phyloP scores from a whole-genome alignment of 2,329 filamentous ascomycete species.

The Lachnellula subtilissima region DNA sequence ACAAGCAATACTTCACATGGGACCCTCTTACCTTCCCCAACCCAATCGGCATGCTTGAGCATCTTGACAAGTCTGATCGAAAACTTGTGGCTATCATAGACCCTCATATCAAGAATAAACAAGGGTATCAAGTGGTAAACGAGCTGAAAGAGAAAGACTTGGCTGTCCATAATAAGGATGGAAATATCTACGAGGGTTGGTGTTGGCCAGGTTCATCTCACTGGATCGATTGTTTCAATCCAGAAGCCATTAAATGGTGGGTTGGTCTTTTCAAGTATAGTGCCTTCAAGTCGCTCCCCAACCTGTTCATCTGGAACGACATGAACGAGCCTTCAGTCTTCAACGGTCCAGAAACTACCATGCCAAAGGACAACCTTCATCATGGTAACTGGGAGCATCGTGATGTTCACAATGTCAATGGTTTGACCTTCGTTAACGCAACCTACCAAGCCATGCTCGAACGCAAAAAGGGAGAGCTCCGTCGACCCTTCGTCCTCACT shows the following conservation, averaged over 20 bases:
- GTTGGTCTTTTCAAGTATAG: constrained; percentile 80
- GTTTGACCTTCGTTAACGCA: constrained; percentile 91
- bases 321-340: constrained; percentile 99
- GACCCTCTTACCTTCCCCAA: constrained; percentile 84
- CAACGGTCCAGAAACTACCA: constrained; percentile 95
- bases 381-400: constrained; percentile 91
- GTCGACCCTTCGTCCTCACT: constrained; percentile 87
- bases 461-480: constrained; percentile 79
- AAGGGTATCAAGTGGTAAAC: constrained; percentile 69
- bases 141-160: constrained; percentile 81
- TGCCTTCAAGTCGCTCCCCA: constrained; percentile 76
- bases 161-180: constrained; percentile 85
- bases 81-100: constrained; percentile 95
- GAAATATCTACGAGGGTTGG: constrained; percentile 88
- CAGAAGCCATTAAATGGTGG: constrained; percentile 91
- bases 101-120: constrained; percentile 93
- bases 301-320: constrained; percentile 97
- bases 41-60: constrained; percentile 80
- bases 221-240: constrained; percentile 96
- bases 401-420: constrained; percentile 93
- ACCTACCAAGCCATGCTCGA: constrained; percentile 80
- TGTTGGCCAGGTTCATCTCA: constrained; percentile 97
- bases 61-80: constrained; percentile 76
- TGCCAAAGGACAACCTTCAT: constrained; percentile 98
- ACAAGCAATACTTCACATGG: constrained; percentile 98